A percentile compares a stretch with the other conserved stretches of the same genome.
Conservation (phyloP, 2,329 filamentous ascomycete species). For the Fusarium pseudoanthophilum region DNA sequence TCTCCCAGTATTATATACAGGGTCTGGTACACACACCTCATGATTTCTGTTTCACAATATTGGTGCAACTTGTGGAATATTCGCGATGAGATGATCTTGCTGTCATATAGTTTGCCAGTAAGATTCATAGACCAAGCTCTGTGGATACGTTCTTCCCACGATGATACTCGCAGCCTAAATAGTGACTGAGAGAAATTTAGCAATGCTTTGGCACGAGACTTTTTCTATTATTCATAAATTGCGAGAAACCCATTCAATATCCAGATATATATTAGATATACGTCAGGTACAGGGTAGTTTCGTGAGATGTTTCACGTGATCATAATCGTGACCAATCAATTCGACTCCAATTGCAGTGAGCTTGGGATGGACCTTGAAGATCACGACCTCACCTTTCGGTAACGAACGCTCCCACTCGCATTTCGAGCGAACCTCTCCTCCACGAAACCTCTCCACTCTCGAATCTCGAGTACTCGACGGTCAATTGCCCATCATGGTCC, state of each 20-base stretch:
- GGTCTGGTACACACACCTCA: neutral
- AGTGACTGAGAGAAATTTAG: neutral
- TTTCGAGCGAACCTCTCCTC: constrained; percentile 29
- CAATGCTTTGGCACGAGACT: neutral
- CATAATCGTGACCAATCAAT: constrained; percentile 36
- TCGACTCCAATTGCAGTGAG: constrained; percentile 43
- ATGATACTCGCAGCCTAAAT: neutral
- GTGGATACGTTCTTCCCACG: too few species aligned
- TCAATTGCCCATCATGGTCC: constrained; percentile 62
- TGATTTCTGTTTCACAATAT: neutral
- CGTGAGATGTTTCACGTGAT: constrained; percentile 34
- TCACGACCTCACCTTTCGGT: constrained; percentile 44
- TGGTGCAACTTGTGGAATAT: neutral
- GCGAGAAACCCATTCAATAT: too few species aligned
- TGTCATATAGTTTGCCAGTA: fast-evolving
- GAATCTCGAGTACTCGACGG: constrained; percentile 30
- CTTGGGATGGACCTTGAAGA: constrained; percentile 42
- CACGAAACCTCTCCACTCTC: constrained; percentile 21
- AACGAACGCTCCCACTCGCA: constrained; percentile 40
- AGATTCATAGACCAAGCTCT: neutral
- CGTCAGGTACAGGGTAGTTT: constrained; percentile 23
- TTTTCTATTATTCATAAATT: neutral
- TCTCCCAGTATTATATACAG: neutral
- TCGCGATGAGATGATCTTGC: neutral
- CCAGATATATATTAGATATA: too few species aligned